Evolutionary conservation across 768 basidiomycete genomes (phyloP), one percentile per base, ranked within the genome.

Genomic region (Amylocystis lapponica): DNA sequence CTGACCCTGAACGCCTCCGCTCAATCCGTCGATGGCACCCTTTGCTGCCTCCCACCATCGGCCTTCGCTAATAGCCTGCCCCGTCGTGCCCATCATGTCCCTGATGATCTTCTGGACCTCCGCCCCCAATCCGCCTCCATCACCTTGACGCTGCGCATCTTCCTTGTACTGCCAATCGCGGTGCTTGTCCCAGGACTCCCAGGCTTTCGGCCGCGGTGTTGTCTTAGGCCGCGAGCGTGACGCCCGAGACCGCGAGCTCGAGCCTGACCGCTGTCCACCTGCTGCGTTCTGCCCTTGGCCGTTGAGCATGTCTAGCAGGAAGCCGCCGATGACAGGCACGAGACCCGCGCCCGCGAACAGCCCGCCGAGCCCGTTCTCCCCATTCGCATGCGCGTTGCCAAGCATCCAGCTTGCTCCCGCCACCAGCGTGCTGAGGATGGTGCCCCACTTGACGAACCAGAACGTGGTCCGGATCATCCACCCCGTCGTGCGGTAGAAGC

Each of bases 371-470:
- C 68, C 55, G 30, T 60, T 66, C 43, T 62, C 65, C 22, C 58
- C 63, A 37, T 52, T 47, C 13, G 52, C 56, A 22, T 57, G 43
- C n/a, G 57, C 52, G 44, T 47, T 50, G 9, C 67, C 72, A 59
- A 76, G 61, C 36, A 76, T 62, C 74, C 76, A 86, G 9, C 78
- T 79, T 13, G 65, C 58, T 7, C 68, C 70, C 5, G 73, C 80
- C n/a, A 74, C 70, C 7, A 82, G 53, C 2, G 69, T 61, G 11
- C 69, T 74, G 8, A 86, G 47, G 36, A 91, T 64, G 10, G 69
- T 64, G 19, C 81, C 83, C 87, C 87, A 91, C 63, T 91, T 91
- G 54, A 85, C 58, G 54, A 86, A 73, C 71, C 76, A 87, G 50
- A 87, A 60, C 21, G 64, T 67, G 26, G 76, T 77, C 47, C 83